Conservation (phyloP, 1,139 yeast species). For the Yamadazyma atmosphaerica region DNA sequence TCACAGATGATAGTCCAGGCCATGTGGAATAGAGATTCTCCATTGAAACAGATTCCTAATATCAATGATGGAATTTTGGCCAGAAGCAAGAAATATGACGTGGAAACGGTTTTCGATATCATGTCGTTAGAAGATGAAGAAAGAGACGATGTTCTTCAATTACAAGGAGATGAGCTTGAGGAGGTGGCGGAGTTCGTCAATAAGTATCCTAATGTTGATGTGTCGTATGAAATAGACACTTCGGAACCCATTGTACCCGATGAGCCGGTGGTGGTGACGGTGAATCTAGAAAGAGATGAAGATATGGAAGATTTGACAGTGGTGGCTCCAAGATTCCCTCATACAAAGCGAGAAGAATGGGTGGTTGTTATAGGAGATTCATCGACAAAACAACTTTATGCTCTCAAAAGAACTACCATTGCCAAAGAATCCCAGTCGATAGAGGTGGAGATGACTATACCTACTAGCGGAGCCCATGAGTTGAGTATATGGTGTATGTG, state of each 20-base stretch:
- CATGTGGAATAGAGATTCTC: constrained; percentile 78
- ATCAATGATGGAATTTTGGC: constrained; percentile 52
- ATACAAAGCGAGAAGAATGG: constrained; percentile 74
- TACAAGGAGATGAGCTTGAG: constrained; percentile 50
- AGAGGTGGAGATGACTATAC: constrained; percentile 56
- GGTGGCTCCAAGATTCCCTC: constrained; percentile 57
- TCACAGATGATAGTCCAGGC: constrained; percentile 90
- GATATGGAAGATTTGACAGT: constrained; percentile 69
- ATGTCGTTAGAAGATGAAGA: constrained; percentile 84
- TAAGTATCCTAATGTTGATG: constrained; percentile 82
- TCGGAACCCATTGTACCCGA: constrained; percentile 36
- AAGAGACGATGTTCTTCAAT: constrained; percentile 61
- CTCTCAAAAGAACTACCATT: constrained; percentile 67
- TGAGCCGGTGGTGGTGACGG: constrained; percentile 47
- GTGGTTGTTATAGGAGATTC: constrained; percentile 82
- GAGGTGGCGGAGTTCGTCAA: constrained; percentile 87
- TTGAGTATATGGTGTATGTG: constrained; percentile 84
- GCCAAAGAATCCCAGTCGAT: constrained; percentile 53
- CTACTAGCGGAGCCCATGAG: constrained; percentile 58
- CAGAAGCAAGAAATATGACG: constrained; percentile 56
- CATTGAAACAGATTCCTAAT: constrained; percentile 80
- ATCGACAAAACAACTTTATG: constrained; percentile 60
- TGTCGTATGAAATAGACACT: constrained; percentile 52
- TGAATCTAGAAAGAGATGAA: constrained; percentile 70
- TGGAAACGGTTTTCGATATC: constrained; percentile 78